Evolutionary conservation across 192 early-diverging fungal species (phyloP), one percentile per base, ranked within the genome.

Genomic region (Pilaira anomala): DNA sequence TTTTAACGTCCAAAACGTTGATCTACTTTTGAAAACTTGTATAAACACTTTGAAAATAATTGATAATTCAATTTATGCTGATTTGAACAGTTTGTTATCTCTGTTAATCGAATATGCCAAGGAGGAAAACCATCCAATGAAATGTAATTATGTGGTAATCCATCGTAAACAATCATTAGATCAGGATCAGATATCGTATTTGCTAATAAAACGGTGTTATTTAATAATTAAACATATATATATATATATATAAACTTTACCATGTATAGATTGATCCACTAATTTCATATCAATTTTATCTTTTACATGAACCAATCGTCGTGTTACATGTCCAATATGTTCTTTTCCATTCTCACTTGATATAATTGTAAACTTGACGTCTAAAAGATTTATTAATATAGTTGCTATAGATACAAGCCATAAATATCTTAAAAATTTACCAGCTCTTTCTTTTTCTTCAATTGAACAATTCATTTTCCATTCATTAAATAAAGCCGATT

Each of bases 221-320:
- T 29, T 29, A 11, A 59, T 6, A 36, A 9, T 3, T 36, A 9
- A 36, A 36, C 5, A 36, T 9, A 48, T 45, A 48, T 25, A 48
- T 18, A 19, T 49, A 36, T 42, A 22, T 41, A 19, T 58, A 18
- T 22, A 41, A 25, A 48, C 30, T 46, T 45, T 72, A 80, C 81
- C 78, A 66, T 78, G 72, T 56, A 83, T 60, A 48, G 78, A 80
- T 45, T 71, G 69, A 48, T 83, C 73, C 3, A 83, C 72, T 54
- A 80, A 69, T 11, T 73, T 59, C 46, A 76, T 62, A 45, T 74
- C 70, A 46, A 75, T 69, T 24, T 21, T 36, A 19, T 54, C 63
- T 13, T 22, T 45, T 11, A 30, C 18, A 16, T 56, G 39, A 33
- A 26, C 49, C 1, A 63, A 36, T 18, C 39, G 25, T 21, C 50